Evolutionary conservation across 2,329 filamentous ascomycete genomes (phyloP), one percentile per base, ranked within the genome.

Genomic region (Tolypocladium pustulatum): DNA sequence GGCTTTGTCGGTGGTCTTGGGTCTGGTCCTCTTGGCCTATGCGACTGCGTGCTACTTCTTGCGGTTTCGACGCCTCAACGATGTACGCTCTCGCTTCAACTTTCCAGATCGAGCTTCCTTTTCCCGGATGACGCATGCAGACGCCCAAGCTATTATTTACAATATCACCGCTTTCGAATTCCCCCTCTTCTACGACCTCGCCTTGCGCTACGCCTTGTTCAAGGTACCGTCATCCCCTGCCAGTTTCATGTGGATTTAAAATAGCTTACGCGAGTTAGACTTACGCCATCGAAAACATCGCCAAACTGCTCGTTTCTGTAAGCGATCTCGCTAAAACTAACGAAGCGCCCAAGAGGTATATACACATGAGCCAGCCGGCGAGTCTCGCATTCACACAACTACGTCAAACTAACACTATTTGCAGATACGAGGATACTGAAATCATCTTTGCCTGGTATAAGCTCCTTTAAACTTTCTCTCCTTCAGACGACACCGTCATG

Each of bases 111-210:
- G 74, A 15, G 62, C 61, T 10, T 75, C 75, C 5, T 58, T 77
- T 10, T 65, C 69, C 12, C 61, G 64, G 56, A 78, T 78, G 76
- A 76, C 73, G 20, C 71, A 72, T 49, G 61, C 71, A 60, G 73
- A 81, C 56, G 77, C 80, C 7, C 75, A 77, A 59, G 69, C 71
- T 58, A 76, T 81, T 60, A 65, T 78, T 20, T 69, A 71, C 59
- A 67, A 68, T 38, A 59, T 74, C 8, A 59, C 65, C 5, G 58
- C 65, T 20, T 61, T 63, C 1, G 75, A 78, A 57, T 77, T 76
- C 40, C 75, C 76, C 0, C 64, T 69, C 12, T 65, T 74, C 36
- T 75, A 72, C 60, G 68, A 71, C 17, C 60, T 74, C 36, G 65
- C 70, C 1, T 62, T 76, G 43, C 72, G 75, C 55, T 67, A 75